Percentiles rank a stretch among this genome's conserved stretches.
Conservation (phyloP, 352 stramenopile genomes). For the Phytophthora nicotianae region DNA sequence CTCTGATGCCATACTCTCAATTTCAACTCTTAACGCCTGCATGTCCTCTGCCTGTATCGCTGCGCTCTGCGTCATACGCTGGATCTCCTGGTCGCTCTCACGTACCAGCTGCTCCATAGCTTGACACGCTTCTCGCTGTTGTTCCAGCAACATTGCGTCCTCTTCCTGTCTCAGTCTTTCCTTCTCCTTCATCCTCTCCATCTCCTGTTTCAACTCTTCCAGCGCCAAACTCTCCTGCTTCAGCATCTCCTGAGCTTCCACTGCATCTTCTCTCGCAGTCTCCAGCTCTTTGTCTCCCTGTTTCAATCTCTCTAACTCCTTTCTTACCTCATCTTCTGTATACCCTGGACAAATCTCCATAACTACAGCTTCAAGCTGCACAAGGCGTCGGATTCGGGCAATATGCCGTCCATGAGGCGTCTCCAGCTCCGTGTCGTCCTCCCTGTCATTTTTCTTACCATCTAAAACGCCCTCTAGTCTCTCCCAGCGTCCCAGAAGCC, state of each 20-base stretch:
- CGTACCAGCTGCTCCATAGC: conserved; percentile 50
- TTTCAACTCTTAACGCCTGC: conserved; percentile 28
- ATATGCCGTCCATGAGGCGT: conserved; percentile 14
- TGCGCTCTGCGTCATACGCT: conserved; percentile 38
- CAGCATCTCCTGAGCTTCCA: conserved; percentile 39
- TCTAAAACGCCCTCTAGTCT: neutral
- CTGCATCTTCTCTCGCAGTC: conserved; percentile 31
- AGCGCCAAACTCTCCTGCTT: conserved; percentile 42
- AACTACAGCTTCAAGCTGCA: conserved; percentile 29
- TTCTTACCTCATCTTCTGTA: conserved; percentile 18
- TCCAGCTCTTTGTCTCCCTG: conserved; percentile 10
- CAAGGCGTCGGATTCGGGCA: conserved; percentile 19
- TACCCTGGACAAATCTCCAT: conserved; percentile 19
- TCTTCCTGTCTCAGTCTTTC: conserved; percentile 42
- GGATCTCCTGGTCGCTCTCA: conserved; percentile 51
- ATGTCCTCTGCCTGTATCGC: conserved; percentile 39
- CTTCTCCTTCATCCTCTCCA: conserved; percentile 39
- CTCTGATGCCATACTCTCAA: conserved; percentile 28
- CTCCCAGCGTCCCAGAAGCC: conserved; percentile 39
- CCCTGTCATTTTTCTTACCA: conserved; percentile 5
- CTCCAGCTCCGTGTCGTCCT: conserved; percentile 19
- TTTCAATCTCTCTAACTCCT: conserved; percentile 14
- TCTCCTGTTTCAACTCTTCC: conserved; percentile 38
- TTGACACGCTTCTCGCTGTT: conserved; percentile 47
- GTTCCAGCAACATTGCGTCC: conserved; percentile 41